Percentiles rank a stretch among this genome's conserved stretches.
Conservation (phyloP, 2,329 filamentous ascomycete species). For the Claviceps capensis region DNA sequence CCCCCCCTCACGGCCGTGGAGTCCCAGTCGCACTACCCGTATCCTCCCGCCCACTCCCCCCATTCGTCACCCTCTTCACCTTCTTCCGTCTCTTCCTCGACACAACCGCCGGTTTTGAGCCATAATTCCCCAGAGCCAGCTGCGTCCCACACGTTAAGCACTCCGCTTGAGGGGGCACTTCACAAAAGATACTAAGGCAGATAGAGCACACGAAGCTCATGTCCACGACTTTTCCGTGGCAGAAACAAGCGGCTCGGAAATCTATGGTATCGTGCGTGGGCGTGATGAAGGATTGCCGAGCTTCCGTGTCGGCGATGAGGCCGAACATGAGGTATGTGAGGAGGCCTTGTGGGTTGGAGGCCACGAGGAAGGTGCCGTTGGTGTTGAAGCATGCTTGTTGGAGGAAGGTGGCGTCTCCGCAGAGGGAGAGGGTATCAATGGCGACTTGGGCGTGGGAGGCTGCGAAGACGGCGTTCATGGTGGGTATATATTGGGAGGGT, state of each 20-base stretch:
- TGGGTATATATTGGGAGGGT: constrained; percentile 86
- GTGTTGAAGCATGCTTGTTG: constrained; percentile 70
- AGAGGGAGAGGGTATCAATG: constrained; percentile 81
- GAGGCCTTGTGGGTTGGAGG: constrained; percentile 51
- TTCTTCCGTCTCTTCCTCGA: constrained; percentile 63
- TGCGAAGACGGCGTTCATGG: constrained; percentile 97
- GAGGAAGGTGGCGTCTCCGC: constrained; percentile 77
- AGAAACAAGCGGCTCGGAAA: constrained; percentile 97
- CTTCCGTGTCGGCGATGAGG: constrained; percentile 55
- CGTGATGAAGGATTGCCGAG: constrained; percentile 50
- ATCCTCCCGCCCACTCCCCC: constrained; percentile 35
- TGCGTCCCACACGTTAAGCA: constrained; percentile 77
- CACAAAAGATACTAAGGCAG: constrained; percentile 87
- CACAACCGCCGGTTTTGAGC: constrained; percentile 62
- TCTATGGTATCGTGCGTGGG: constrained; percentile 81
- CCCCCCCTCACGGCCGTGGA: constrained; percentile 28
- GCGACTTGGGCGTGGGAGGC: constrained; percentile 78
- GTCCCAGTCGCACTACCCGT: constrained; percentile 48
- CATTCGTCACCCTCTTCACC: constrained; percentile 42
- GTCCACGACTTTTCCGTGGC: constrained; percentile 81
- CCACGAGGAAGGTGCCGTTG: constrained; percentile 40
- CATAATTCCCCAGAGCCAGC: constrained; percentile 63
- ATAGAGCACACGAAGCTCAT: constrained; percentile 93
- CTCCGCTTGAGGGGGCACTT: constrained; percentile 43
- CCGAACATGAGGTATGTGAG: constrained; percentile 92